Conservation (phyloP, 129 eudicot species). For the Heracleum sosnowskyi region DNA sequence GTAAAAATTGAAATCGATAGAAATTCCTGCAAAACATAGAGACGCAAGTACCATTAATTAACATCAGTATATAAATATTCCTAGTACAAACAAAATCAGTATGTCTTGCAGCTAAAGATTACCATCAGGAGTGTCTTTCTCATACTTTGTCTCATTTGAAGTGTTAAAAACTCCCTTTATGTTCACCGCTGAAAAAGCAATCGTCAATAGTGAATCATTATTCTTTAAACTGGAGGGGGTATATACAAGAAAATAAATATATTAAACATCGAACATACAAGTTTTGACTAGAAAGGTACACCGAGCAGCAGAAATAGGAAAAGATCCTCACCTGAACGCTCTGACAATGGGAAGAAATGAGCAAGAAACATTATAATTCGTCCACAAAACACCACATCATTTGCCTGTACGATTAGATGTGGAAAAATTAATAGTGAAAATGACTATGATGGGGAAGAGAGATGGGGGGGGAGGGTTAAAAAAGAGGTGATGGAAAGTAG, state of each 20-base stretch:
- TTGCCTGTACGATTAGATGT: conserved; percentile 48
- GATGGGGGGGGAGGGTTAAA: neutral
- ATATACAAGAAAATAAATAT: too few species aligned
- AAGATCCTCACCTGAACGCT: conserved; percentile 93
- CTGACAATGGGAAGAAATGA: conserved; percentile 92
- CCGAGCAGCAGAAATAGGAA: too few species aligned
- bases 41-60: neutral
- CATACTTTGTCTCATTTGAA: conserved; percentile 90
- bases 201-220: neutral
- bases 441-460: neutral
- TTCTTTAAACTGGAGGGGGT: too few species aligned
- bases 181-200: conserved; percentile 71
- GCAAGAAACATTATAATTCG: conserved; percentile 97
- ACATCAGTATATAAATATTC: neutral
- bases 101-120: conserved; percentile 12
- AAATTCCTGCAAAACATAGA: conserved; percentile 48
- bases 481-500: neutral
- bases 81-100: neutral
- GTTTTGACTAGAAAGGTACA: too few species aligned
- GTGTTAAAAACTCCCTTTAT: conserved; percentile 95
- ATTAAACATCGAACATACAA: too few species aligned
- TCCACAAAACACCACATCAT: conserved; percentile 95
- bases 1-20: conserved; percentile 93
- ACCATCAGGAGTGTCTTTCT: conserved; percentile 93
- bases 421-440: neutral